Base-by-base conservation (phyloP, 108 stramenopile species). In the Nannochloropsis gaditana region DNA sequence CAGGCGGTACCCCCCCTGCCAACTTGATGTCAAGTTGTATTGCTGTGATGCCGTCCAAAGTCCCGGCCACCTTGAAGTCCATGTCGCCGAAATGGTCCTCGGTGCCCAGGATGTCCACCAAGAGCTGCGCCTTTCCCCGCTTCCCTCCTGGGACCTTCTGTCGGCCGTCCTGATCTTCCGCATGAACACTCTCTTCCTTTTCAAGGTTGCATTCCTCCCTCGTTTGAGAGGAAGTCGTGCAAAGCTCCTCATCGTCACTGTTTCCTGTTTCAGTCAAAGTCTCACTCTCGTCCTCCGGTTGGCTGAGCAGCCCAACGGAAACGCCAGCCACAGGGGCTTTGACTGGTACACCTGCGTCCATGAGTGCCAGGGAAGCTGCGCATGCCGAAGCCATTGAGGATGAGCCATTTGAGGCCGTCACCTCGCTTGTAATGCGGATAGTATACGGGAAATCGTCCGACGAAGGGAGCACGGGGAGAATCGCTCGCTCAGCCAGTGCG, bases 61-160 rank as follows among this genome's bases (percentile, higher is more conserved):
- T 95, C 11, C 96, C 96, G 31, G 94, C 95, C 42, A 96, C 90
- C 90, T 97, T 97, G 90, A 95, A 96, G 90, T 97, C 97, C 95
- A 97, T 97, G 81, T 91, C 91, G 15, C 96, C 96, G 86, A 90
- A 93, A 83, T 93, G 93, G 81, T 93, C 93, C 87, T 97, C 95
- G 17, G 94, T 93, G 43, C 97, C 97, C n/a, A 93, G 92, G 80
- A 96, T 96, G 89, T 97, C 97, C 79, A 92, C 86, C 21, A 96
- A 91, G 11, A 95, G 84, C 82, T 84, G 59, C 2, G 59, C 59
- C 59, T 73, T 73, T 15, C 59, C n/a, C 59, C 19, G 59, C 87
- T 81, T 11, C 79, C 42, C 43, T 80, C 44, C 41, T 5, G 17
- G 0, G 85, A 43, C 19, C 45, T 1, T 9, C n/a, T 73, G 15